These are phyloP conservation scores for Zygnema circumcarinatum DNA, from an alignment of 139 green algal genomes.

Conservation along the genomic window DNA sequence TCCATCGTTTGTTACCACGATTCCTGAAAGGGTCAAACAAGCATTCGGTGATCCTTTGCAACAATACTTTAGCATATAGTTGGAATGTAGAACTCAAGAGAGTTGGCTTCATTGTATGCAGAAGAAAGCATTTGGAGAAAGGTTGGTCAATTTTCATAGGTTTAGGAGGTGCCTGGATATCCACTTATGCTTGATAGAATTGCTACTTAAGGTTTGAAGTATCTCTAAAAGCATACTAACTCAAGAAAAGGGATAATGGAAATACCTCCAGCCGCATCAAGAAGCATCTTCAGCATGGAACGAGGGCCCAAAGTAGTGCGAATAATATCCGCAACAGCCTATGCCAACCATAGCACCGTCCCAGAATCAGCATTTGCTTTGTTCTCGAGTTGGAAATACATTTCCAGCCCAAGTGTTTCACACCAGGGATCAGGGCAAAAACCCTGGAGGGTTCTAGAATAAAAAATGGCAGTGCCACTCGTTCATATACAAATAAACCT, in stretches of 20 bases:
- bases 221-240: too few species aligned
- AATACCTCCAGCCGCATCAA: conserved; percentile 91
- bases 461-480: too few species aligned
- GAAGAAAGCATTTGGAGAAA: background rate
- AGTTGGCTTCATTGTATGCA: background rate
- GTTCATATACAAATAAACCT: too few species aligned
- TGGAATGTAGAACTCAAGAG: conserved; percentile 1
- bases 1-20: conserved; percentile 98
- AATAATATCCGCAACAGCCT: conserved; percentile 96
- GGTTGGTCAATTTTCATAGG: conserved; percentile 4
- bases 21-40: conserved; percentile 73
- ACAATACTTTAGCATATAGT: background rate
- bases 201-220: background rate
- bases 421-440: too few species aligned
- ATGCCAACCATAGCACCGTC: background rate
- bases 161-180: background rate
- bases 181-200: background rate
- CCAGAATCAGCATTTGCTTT: background rate
- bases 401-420: too few species aligned
- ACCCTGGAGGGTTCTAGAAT: too few species aligned
- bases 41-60: background rate
- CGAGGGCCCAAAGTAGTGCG: conserved; percentile 94
- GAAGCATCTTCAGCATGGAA: conserved; percentile 99
- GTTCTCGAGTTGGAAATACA: background rate
- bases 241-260: background rate